These are phyloP conservation scores for Mortierella alpina DNA, from an alignment of 192 early-diverging fungal species.

Conservation along the genomic window DNA sequence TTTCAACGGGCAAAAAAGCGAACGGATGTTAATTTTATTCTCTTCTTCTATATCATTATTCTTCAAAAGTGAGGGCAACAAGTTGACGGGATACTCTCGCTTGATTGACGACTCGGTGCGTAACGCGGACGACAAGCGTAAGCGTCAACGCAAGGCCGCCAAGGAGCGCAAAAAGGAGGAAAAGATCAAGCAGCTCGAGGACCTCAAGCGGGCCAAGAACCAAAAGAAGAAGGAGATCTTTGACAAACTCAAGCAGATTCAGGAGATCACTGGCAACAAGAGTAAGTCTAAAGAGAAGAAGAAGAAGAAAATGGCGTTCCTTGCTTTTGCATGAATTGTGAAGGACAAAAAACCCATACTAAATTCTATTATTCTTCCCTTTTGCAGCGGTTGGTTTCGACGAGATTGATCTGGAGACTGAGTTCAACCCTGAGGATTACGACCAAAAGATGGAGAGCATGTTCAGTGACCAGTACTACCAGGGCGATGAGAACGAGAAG, in stretches of 20 bases:
- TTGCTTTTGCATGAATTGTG: background rate
- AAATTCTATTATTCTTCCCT: background rate
- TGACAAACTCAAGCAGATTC: slow-evolving; percentile 84
- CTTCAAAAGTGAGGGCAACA: slow-evolving; percentile 59
- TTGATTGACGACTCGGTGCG: slow-evolving; percentile 85
- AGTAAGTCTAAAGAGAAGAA: slow-evolving; percentile 27
- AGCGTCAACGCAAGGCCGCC: slow-evolving; percentile 74
- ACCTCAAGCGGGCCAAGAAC: slow-evolving; percentile 93
- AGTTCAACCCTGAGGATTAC: slow-evolving; percentile 90
- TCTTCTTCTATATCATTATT: slow-evolving; percentile 4
- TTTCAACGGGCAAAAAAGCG: too few relatives aligned
- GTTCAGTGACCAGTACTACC: slow-evolving; percentile 82
- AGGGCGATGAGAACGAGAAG: slow-evolving; percentile 71
- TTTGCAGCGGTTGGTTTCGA: slow-evolving; percentile 73
- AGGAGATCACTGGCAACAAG: slow-evolving; percentile 83
- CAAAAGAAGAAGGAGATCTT: slow-evolving; percentile 90
- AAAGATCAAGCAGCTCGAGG: slow-evolving; percentile 78
- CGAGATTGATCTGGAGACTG: slow-evolving; percentile 86
- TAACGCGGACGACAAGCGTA: slow-evolving; percentile 84
- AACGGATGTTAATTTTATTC: background rate
- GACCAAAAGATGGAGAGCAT: slow-evolving; percentile 86
- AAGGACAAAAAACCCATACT: background rate
- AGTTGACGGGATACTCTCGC: slow-evolving; percentile 84
- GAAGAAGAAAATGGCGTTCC: background rate
- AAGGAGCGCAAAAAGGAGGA: slow-evolving; percentile 81